Evolutionary conservation across 2,329 filamentous ascomycete genomes (phyloP), one percentile per base, ranked within the genome.

Genomic region (Nigrospora osmanthi): DNA sequence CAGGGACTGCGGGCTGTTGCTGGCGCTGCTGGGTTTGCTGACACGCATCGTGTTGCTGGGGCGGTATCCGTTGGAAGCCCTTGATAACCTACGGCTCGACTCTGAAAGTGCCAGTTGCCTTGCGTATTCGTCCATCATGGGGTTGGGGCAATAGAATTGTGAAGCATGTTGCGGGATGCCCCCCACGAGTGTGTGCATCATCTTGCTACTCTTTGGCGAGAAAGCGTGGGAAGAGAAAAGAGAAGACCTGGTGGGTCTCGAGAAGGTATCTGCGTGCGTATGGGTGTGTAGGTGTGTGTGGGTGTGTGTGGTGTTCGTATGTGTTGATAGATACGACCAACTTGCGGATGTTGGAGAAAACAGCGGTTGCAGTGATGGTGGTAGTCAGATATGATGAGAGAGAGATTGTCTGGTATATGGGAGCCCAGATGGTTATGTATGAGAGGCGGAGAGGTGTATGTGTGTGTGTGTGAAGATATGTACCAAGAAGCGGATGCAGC

Each of bases 21-120:
- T 85, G 51, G 81, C 75, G 62, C 82, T 86, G 52, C 68, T 76
- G 13, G 82, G 80, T 62, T 87, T 87, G 45, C 65, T 66, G 35
- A 87, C 69, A 48, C 82, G 73, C 75, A 78, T 81, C 47, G 68
- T 65, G 48, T 65, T 67, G 53, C 65, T 69, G 41, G 61, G 64
- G 56, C 70, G 73, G 60, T 73, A 73, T 51, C 72, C 69, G 51
- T 68, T 72, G 10, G 73, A 72, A 19, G 67, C 63, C 49, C 72
- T 68, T 17, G 76, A 76, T 49, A 69, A 63, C 48, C 70, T 68
- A 40, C 74, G 69, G 35, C 68, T 60, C 28, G 68, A 61, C 46
- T 73, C 71, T 33, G 71, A 69, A 35, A 67, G 58, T 43, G 69
- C 63, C 55, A 75, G 70, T 49, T 81, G 77, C 49, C 66, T 71